Evolutionary conservation across 2,329 filamentous ascomycete species (phyloP).

Genomic region (Colletotrichum agaves): DNA sequence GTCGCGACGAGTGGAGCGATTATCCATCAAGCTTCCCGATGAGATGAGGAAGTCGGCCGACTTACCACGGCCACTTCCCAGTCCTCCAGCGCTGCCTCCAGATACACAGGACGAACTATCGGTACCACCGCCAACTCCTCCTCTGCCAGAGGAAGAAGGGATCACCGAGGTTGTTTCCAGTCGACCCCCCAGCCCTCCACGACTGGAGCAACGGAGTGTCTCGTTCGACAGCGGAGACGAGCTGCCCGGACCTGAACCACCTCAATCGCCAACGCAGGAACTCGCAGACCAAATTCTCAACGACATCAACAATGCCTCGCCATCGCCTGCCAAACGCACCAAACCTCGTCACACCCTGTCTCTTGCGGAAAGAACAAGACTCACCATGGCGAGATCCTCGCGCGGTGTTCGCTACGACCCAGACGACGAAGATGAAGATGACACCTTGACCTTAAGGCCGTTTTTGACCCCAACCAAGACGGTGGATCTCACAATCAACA

Average conservation of each 20-base stretch:
- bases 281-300: constrained; percentile 67
- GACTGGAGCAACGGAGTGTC: constrained; percentile 5
- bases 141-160: constrained; percentile 30
- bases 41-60: constrained; percentile 10
- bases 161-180: background rate
- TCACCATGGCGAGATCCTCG: constrained; percentile 78
- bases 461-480: constrained; percentile 11
- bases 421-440: constrained; percentile 45
- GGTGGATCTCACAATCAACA: constrained; percentile 40
- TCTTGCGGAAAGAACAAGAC: constrained; percentile 81
- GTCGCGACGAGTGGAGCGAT: background rate
- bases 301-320: constrained; percentile 64
- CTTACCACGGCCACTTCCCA: constrained; percentile 10
- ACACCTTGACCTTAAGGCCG: constrained; percentile 38
- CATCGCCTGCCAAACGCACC: constrained; percentile 63
- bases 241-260: constrained; percentile 33
- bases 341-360: constrained; percentile 67
- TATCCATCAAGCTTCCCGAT: constrained; percentile 13
- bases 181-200: constrained; percentile 25
- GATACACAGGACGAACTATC: constrained; percentile 26
- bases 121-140: constrained; percentile 31
- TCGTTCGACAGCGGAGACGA: constrained; percentile 20
- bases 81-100: constrained; percentile 25
- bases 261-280: constrained; percentile 57
- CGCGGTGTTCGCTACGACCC: constrained; percentile 42